Percentiles rank a stretch among this genome's conserved stretches.
phyloP scores from a whole-genome alignment of 352 stramenopile species.

The Globisporangium cylindrosporum region DNA sequence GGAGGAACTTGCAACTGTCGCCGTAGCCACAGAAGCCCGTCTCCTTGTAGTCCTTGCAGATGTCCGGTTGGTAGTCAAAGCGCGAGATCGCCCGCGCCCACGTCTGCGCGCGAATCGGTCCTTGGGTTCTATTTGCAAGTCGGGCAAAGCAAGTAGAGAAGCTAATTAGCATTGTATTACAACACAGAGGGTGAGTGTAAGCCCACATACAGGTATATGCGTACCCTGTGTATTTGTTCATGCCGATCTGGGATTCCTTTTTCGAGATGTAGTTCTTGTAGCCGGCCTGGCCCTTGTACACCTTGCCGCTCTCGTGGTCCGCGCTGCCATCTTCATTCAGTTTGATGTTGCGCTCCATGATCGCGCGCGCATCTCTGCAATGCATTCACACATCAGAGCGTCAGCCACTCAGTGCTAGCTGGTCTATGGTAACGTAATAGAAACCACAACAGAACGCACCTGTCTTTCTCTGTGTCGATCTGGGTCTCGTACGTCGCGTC shows the following conservation, averaged over 20 bases:
- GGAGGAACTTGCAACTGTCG: slow-evolving; percentile 96
- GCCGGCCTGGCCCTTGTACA: slow-evolving; percentile 78
- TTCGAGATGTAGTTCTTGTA: slow-evolving; percentile 90
- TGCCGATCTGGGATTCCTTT: slow-evolving; percentile 83
- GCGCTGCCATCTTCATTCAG: slow-evolving; percentile 68
- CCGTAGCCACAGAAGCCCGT: slow-evolving; percentile 99
- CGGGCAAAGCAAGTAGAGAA: slow-evolving; percentile 1
- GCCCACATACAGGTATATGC: slow-evolving; percentile 9
- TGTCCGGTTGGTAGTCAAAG: slow-evolving; percentile 97
- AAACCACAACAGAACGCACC: slow-evolving; percentile 25
- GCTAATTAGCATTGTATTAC: not conserved
- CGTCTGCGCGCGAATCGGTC: slow-evolving; percentile 92
- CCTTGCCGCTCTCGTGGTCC: slow-evolving; percentile 62
- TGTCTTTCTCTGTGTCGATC: slow-evolving; percentile 80
- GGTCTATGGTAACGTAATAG: not conserved
- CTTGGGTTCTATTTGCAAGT: slow-evolving; percentile 67
- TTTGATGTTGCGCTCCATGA: slow-evolving; percentile 79
- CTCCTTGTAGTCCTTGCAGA: slow-evolving; percentile 99
- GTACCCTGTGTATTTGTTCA: slow-evolving; percentile 89
- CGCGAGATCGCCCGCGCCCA: slow-evolving; percentile 93
- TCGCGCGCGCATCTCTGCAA: slow-evolving; percentile 67
- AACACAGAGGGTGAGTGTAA: not conserved
- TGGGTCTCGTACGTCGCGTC: slow-evolving; percentile 82
- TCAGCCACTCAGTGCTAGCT: not conserved
- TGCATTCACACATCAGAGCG: not conserved